Base-by-base conservation (phyloP, 1,139 yeast genomes). In the Chernovozyma sophiae-reginae region DNA sequence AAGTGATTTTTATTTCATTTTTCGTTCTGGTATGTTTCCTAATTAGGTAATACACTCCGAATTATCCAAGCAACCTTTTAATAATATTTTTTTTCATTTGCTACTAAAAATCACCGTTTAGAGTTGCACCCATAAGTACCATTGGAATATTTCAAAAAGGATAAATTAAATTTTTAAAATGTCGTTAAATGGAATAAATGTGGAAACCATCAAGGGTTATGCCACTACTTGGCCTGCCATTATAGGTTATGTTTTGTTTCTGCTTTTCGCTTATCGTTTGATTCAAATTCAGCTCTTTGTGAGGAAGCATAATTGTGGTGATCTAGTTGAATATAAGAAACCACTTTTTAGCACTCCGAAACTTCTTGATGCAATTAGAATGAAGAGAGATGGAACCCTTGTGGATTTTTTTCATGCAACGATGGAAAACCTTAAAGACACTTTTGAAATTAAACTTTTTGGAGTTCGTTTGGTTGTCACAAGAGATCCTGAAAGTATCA, bases 401-500 rank as follows among this genome's bases (percentile, higher is more conserved):
- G 46, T 55, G 27, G 62, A 61, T 30, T 51, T 36, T 36, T 35
- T 47, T 24, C 43, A 38, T 38, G 42, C 43, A 4, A 41, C 53
- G 29, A 57, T 48, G 41, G 38, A 36, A 11, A 35, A 20, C 3
- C 11, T 41, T n/a, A 37, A 43, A 7, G 42, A 35, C 7, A 49
- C 49, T 3, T 39, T 51, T 40, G 44, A 43, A 4, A 38, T 44
- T 11, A 43, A 36, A 16, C 40, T 53, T 20, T 49, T 55, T 39
- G 60, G 58, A 6, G 45, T 48, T n/a, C 32, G 44, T 20, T 16
- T 48, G 5, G 37, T 58, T 25, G 41, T 51, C 27, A 57, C 64
- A 19, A 39, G 43, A 29, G 60, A 58, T 22, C 62, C 63, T 10
- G 64, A 58, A 33, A 58, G 62, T 46, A 53, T 65, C 41, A 53